Evolutionary conservation across 192 early-diverging fungal species (phyloP), one percentile per base, ranked within the genome.

Genomic region (Entomortierella parvispora): DNA sequence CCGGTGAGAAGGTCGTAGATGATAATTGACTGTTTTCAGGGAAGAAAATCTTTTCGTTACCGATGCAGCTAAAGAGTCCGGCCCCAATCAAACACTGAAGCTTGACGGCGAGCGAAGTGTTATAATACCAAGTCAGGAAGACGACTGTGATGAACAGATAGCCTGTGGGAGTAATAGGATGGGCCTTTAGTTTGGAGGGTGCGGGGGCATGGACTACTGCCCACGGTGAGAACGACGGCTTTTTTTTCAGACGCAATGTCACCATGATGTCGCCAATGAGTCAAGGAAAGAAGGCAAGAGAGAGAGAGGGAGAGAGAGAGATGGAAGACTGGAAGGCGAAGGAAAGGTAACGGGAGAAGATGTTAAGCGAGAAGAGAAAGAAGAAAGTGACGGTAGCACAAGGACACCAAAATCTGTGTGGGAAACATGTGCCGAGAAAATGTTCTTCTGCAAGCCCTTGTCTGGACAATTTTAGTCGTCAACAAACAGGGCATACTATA

Each of bases 41-140:
- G n/a, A n/a, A n/a, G n/a, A n/a, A n/a, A n/a, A n/a, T n/a, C n/a
- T n/a, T n/a, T n/a, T n/a, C n/a, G n/a, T n/a, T 65, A 77, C 74
- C 74, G 22, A 61, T 77, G 55, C 58, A 62, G 26, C 74, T 77
- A 59, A 77, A 77, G 4, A 68, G 34, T 4, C 46, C 74, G n/a
- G 74, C 74, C 51, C 74, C 74, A 18, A 68, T 56, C 2, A 77
- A 7, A 28, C 74, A 68, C 25, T 77, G 74, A 58, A 77, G 31
- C 61, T 77, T 77, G 40, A 77, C 74, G 1, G 74, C 65, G 8
- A 77, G 55, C 0, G 74, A 68, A 4, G 74, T 77, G 37, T 65
- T 59, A 23, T 68, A 47, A 0, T 53, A 18, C 74, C 74, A 77
- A 26, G 62, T 60, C 51, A 77, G 62, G 53, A 59, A 22, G 1